phyloP scores from a whole-genome alignment of 257 asterid genomes.

The Mitragyna speciosa region DNA sequence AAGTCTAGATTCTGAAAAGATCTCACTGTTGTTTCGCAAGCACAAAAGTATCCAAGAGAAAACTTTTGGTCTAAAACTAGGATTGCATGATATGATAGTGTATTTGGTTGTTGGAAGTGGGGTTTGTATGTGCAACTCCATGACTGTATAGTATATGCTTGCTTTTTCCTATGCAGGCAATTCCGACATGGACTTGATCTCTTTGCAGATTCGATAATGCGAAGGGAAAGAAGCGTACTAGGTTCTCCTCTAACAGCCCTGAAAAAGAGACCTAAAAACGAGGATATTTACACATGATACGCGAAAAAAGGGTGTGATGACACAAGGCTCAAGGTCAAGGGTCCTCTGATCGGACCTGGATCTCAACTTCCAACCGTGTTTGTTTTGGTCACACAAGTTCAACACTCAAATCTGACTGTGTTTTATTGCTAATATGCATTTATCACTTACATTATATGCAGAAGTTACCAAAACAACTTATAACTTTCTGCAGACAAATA shows the following conservation, averaged over 20 bases:
- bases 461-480: background rate
- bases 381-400: constrained; percentile 17
- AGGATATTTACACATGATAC: constrained; percentile 1
- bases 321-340: constrained; percentile 31
- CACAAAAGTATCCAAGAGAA: background rate
- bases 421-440: background rate
- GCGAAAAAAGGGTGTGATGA: constrained; percentile 9
- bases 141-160: background rate
- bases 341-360: constrained; percentile 6
- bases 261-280: constrained; percentile 13
- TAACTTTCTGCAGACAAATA: constrained; percentile 12
- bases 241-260: constrained; percentile 5
- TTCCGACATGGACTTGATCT: background rate
- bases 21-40: background rate
- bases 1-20: background rate
- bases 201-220: background rate
- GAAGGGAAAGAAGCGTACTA: constrained; percentile 10
- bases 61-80: background rate
- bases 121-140: background rate
- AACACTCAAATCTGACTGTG: background rate
- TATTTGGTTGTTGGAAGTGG: background rate
- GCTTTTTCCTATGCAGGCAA: background rate
- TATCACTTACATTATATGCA: background rate
- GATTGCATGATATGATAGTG: background rate
- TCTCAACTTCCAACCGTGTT: constrained; percentile 27